Evolutionary conservation across 192 early-diverging fungal species (phyloP).

Genomic region (Thamnidium elegans): DNA sequence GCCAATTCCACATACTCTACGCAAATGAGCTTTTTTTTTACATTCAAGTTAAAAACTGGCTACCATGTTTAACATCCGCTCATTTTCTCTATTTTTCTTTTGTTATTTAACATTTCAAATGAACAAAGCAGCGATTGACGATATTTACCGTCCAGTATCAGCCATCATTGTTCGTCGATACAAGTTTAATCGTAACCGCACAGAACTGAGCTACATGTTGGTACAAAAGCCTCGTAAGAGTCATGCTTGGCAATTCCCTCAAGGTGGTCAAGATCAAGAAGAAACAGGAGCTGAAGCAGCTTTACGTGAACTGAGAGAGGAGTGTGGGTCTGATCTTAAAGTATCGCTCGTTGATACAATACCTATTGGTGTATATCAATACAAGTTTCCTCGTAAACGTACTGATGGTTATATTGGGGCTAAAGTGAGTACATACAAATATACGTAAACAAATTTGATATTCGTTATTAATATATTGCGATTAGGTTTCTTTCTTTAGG

Average conservation of each 20-base stretch:
- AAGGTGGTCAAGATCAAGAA: constrained; percentile 54
- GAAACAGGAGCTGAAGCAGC: constrained; percentile 77
- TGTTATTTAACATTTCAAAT: no score
- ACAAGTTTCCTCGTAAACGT: constrained; percentile 21
- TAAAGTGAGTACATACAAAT: constrained; percentile 9
- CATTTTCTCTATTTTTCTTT: no score
- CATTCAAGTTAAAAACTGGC: no score
- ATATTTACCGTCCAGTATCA: no score
- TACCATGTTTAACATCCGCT: no score
- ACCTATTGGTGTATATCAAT: constrained; percentile 63
- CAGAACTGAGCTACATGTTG: constrained; percentile 61
- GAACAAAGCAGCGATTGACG: no score
- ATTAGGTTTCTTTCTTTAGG: constrained; percentile 23
- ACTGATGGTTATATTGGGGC: constrained; percentile 20
- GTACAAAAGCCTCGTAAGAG: constrained; percentile 62
- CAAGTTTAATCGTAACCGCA: not conserved
- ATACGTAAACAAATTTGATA: not conserved
- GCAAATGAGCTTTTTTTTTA: no score
- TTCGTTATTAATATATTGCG: not conserved
- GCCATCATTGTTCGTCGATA: no score
- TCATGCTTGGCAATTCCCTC: constrained; percentile 73
- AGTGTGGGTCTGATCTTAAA: constrained; percentile 71
- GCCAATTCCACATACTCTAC: no score
- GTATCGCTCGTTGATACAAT: constrained; percentile 67
- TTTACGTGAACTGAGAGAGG: constrained; percentile 61